These are phyloP conservation scores for Hippophae gyantsensis DNA, from an alignment of 306 rosid genomes.

Conservation along the genomic window DNA sequence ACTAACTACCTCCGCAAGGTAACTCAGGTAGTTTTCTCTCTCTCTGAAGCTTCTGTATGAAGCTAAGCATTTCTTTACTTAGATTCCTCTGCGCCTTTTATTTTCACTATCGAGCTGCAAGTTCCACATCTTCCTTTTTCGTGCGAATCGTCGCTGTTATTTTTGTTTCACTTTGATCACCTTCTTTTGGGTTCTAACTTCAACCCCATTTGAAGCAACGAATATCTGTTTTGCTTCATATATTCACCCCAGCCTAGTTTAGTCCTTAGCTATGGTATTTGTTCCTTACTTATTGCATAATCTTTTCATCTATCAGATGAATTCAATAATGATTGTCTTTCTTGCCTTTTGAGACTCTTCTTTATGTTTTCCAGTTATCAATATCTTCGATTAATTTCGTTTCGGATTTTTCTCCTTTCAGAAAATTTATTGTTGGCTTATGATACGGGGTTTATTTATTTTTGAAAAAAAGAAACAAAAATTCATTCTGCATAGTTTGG, in stretches of 20 bases:
- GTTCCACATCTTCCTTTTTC: conserved; percentile 25
- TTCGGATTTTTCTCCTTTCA: too few species aligned
- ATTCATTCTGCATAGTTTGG: too few species aligned
- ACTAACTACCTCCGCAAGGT: too few species aligned
- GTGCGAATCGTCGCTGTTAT: conserved; percentile 5
- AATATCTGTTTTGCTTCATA: conserved; percentile 28
- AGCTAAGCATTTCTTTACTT: conserved; percentile 41
- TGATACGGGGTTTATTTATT: too few species aligned
- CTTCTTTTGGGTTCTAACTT: conserved; percentile 24
- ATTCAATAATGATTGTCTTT: too few species aligned
- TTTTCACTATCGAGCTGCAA: conserved; percentile 27
- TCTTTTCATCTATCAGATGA: background rate
- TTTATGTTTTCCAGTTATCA: too few species aligned
- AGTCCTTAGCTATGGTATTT: conserved; percentile 12
- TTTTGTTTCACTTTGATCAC: conserved; percentile 22
- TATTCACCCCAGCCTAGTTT: conserved; percentile 16
- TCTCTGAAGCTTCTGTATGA: conserved; percentile 13
- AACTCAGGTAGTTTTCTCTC: background rate
- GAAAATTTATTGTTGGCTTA: too few species aligned
- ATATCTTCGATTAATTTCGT: too few species aligned
- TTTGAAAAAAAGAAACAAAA: too few species aligned
- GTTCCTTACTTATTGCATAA: conserved; percentile 19
- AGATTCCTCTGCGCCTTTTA: conserved; percentile 2
- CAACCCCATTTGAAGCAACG: conserved; percentile 42
- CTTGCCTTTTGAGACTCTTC: too few species aligned